Conservation (phyloP, 345 rosid genomes). For the Heritiera fomes region DNA sequence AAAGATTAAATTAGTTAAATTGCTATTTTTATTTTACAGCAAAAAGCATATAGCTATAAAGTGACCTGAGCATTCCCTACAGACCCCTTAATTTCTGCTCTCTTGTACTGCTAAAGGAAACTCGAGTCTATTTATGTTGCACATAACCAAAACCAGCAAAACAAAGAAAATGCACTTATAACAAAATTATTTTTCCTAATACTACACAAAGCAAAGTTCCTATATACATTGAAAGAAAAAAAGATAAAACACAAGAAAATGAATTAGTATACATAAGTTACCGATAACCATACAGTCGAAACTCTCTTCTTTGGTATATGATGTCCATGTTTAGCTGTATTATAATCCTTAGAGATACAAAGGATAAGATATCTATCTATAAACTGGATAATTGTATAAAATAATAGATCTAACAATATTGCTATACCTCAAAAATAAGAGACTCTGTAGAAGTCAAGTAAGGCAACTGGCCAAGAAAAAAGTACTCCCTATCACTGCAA, state of each 20-base stretch:
- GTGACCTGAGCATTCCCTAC: neutral
- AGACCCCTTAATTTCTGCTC: neutral
- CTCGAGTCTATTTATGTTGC: neutral
- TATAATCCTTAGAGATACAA: neutral
- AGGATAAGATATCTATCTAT: neutral
- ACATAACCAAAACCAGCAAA: neutral
- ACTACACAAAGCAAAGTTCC: neutral
- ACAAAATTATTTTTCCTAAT: neutral
- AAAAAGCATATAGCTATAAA: neutral
- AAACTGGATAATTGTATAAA: neutral
- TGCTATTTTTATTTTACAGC: neutral
- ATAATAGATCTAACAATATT: neutral
- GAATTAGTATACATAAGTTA: neutral
- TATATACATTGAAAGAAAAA: neutral
- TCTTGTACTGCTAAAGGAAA: neutral
- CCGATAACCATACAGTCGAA: neutral
- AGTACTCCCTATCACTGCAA: slow-evolving; percentile 74
- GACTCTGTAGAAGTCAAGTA: slow-evolving; percentile 70
- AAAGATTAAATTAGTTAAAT: neutral
- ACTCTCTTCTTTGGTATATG: neutral
- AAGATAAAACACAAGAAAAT: neutral
- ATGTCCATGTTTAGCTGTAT: neutral
- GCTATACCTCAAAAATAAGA: slow-evolving; percentile 72
- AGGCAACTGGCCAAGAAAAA: slow-evolving; percentile 86
- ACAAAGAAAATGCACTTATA: neutral